Conservation (phyloP, 306 rosid species). For the Inga oerstediana region DNA sequence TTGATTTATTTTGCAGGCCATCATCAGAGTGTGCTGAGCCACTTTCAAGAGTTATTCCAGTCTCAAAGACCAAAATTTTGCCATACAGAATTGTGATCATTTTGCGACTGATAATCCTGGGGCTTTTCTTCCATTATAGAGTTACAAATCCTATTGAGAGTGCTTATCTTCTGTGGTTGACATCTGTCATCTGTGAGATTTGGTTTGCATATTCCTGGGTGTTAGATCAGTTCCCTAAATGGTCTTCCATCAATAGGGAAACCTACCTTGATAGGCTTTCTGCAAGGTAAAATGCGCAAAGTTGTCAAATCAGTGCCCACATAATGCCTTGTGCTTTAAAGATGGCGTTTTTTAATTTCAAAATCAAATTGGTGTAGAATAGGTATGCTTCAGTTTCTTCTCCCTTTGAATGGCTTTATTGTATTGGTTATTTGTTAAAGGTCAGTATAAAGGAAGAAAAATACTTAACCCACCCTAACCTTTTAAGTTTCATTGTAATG, state of each 20-base stretch:
- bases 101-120: conserved; percentile 72
- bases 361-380: conserved; percentile 4
- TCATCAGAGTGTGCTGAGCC: conserved; percentile 58
- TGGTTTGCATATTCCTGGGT: conserved; percentile 99
- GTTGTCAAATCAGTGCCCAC: conserved; percentile 1
- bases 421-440: conserved; percentile 15
- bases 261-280: conserved; percentile 74
- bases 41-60: conserved; percentile 67
- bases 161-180: conserved; percentile 91
- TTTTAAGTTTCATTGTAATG: background rate
- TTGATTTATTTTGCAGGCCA: conserved; percentile 56
- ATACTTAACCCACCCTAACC: background rate
- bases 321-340: conserved; percentile 26
- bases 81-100: conserved; percentile 84
- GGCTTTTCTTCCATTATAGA: conserved; percentile 91
- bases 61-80: conserved; percentile 61
- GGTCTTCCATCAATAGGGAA: conserved; percentile 80
- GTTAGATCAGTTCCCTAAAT: conserved; percentile 97
- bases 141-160: conserved; percentile 90
- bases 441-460: background rate
- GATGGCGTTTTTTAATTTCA: conserved; percentile 15
- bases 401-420: background rate
- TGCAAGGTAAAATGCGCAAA: conserved; percentile 66
- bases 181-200: conserved; percentile 93
- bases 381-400: background rate